A percentile compares a stretch with the other conserved stretches of the same genome.
Conservation (phyloP, 306 rosid species). For the Cucumis sativus region DNA sequence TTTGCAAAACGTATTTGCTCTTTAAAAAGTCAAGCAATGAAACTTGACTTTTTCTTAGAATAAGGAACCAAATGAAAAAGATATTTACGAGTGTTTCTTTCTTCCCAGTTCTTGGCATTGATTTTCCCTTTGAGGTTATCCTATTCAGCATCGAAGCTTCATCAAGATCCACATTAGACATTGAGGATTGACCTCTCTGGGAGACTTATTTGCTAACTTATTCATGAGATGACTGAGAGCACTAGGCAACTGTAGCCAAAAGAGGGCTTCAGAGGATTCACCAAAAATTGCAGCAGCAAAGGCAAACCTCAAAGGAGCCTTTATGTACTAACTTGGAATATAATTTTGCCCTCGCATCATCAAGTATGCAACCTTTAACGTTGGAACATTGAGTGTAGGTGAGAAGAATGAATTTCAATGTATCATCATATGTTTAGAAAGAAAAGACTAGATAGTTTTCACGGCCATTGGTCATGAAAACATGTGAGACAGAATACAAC, state of each 20-base stretch:
- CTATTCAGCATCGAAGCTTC: conserved; percentile 52
- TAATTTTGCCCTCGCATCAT: conserved; percentile 81
- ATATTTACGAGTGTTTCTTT: conserved; percentile 44
- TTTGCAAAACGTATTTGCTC: not conserved
- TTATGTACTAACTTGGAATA: conserved; percentile 72
- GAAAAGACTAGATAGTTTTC: not conserved
- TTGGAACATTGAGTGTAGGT: conserved; percentile 17
- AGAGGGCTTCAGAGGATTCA: conserved; percentile 82
- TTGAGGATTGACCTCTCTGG: conserved; percentile 20
- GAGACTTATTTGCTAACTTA: conserved; percentile 51
- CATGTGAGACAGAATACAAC: conserved; percentile 24
- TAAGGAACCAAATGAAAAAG: not conserved
- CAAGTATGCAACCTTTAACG: conserved; percentile 72
- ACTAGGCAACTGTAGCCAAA: conserved; percentile 84
- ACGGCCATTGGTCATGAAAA: conserved; percentile 6
- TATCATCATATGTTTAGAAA: conserved; percentile 2
- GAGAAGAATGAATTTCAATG: conserved; percentile 7
- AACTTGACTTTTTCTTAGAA: not conserved
- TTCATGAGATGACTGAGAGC: conserved; percentile 70
- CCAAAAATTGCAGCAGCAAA: conserved; percentile 90
- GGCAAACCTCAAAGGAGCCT: conserved; percentile 78
- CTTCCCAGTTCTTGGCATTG: conserved; percentile 36
- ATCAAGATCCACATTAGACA: conserved; percentile 42
- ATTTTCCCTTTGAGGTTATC: conserved; percentile 76
- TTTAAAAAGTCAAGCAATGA: not conserved